phyloP scores from a whole-genome alignment of 2,329 filamentous ascomycete genomes.

The Epichloe uncinata region DNA sequence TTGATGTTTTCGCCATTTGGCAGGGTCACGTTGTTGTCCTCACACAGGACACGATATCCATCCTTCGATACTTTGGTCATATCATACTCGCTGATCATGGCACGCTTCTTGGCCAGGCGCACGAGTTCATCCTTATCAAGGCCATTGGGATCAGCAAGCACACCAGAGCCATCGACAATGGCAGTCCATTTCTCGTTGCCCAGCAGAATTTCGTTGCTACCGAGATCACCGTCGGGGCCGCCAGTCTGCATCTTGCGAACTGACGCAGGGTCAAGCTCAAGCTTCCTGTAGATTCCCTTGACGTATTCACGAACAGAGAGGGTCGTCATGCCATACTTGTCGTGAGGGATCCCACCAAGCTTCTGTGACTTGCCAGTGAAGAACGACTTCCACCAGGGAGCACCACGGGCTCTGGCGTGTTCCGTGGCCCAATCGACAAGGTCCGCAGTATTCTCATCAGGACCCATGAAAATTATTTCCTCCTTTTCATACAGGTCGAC shows the following conservation, averaged over 20 bases:
- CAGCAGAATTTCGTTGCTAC: slow-evolving; percentile 93
- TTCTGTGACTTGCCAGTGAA: slow-evolving; percentile 98
- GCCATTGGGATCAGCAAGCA: slow-evolving; percentile 84
- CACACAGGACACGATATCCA: slow-evolving; percentile 84
- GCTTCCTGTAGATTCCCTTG: slow-evolving; percentile 91
- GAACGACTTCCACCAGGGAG: slow-evolving; percentile 99
- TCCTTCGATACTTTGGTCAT: slow-evolving; percentile 69
- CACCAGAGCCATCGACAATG: slow-evolving; percentile 92
- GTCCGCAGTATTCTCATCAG: slow-evolving; percentile 96
- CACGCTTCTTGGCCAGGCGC: slow-evolving; percentile 71
- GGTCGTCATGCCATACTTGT: slow-evolving; percentile 95
- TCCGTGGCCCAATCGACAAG: slow-evolving; percentile 98
- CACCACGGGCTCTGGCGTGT: slow-evolving; percentile 74
- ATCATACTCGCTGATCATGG: slow-evolving; percentile 86
- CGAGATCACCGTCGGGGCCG: slow-evolving; percentile 89
- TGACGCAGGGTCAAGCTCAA: slow-evolving; percentile 71
- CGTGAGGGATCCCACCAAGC: slow-evolving; percentile 87
- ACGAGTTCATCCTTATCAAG: slow-evolving; percentile 72
- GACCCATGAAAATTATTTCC: slow-evolving; percentile 97
- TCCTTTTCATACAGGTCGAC: slow-evolving; percentile 90
- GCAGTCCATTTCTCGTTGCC: slow-evolving; percentile 92
- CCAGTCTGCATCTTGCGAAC: slow-evolving; percentile 95
- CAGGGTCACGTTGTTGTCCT: slow-evolving; percentile 79
- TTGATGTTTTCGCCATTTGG: slow-evolving; percentile 74
- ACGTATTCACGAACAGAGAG: slow-evolving; percentile 93